Percentiles rank a stretch among this genome's conserved stretches.
Evolutionary conservation across 441 rosid genomes (phyloP).

Genomic region (Eruca vesicaria): DNA sequence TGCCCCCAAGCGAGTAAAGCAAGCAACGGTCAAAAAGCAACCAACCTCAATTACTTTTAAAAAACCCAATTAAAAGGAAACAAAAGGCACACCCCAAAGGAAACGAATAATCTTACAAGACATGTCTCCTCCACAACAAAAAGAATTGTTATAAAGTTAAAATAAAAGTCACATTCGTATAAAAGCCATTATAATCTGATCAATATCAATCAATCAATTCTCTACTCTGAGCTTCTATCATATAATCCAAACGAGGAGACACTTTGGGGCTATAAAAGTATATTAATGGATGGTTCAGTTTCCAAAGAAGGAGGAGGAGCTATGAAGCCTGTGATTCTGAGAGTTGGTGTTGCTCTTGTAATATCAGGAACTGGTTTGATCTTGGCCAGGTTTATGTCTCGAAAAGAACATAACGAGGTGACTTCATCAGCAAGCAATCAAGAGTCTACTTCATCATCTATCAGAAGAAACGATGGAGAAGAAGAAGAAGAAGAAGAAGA

Average conservation of each 20-base stretch:
- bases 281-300: conserved; percentile 25
- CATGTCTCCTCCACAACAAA: conserved; percentile 24
- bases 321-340: conserved; percentile 58
- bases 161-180: background rate
- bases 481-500: conserved; percentile 16
- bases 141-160: background rate
- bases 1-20: conserved; percentile 26
- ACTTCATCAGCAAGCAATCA: conserved; percentile 22
- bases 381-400: conserved; percentile 44
- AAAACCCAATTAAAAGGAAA: background rate
- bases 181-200: conserved; percentile 6
- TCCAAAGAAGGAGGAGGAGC: conserved; percentile 42
- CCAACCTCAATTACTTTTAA: background rate
- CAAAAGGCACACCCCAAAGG: conserved; percentile 6
- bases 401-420: conserved; percentile 24
- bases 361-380: conserved; percentile 63
- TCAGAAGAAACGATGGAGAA: conserved; percentile 22
- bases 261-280: background rate
- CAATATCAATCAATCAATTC: background rate
- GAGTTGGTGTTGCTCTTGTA: conserved; percentile 61
- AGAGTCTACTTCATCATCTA: conserved; percentile 11
- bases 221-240: background rate
- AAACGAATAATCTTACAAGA: conserved; percentile 45
- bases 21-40: conserved; percentile 27
- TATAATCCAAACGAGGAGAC: background rate